Conservation (phyloP, 2,329 filamentous ascomycete species). For the Ophiostoma triangulosporum region DNA sequence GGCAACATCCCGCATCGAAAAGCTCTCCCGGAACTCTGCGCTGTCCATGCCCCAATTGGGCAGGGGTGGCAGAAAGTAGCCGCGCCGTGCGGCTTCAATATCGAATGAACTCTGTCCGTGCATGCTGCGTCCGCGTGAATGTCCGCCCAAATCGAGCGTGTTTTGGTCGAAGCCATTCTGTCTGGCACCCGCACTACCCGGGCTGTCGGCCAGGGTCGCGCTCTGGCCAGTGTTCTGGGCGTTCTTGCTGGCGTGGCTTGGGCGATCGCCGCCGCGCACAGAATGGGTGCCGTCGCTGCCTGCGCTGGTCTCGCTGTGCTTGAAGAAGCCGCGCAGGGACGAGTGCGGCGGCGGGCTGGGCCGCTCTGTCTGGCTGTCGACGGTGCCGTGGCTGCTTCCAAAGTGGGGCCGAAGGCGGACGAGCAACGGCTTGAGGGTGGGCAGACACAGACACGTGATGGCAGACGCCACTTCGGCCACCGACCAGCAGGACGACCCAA, state of each 20-base stretch:
- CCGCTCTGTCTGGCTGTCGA: not conserved
- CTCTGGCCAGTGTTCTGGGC: not conserved
- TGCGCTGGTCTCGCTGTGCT: not conserved
- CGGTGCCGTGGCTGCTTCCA: not conserved
- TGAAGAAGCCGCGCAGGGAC: not conserved
- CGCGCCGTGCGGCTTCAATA: not conserved
- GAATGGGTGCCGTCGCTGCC: not conserved
- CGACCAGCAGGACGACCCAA: conserved; percentile 24
- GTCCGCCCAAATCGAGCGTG: not conserved
- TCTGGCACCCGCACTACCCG: not conserved
- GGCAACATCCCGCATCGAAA: not conserved
- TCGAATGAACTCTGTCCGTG: not conserved
- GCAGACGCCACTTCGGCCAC: conserved; percentile 23
- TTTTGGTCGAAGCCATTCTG: not conserved
- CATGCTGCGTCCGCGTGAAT: not conserved
- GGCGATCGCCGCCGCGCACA: not conserved
- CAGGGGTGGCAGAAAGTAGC: not conserved
- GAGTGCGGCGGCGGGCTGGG: too few relatives aligned
- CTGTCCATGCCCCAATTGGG: not conserved
- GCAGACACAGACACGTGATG: conserved; percentile 24
- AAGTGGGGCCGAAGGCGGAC: not conserved
- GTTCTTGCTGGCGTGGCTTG: not conserved
- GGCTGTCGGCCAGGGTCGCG: not conserved
- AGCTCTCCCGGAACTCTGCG: not conserved
- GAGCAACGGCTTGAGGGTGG: conserved; percentile 22